These are phyloP conservation scores for Penicillium daleae DNA, from an alignment of 495 filamentous ascomycete genomes.

Conservation along the genomic window DNA sequence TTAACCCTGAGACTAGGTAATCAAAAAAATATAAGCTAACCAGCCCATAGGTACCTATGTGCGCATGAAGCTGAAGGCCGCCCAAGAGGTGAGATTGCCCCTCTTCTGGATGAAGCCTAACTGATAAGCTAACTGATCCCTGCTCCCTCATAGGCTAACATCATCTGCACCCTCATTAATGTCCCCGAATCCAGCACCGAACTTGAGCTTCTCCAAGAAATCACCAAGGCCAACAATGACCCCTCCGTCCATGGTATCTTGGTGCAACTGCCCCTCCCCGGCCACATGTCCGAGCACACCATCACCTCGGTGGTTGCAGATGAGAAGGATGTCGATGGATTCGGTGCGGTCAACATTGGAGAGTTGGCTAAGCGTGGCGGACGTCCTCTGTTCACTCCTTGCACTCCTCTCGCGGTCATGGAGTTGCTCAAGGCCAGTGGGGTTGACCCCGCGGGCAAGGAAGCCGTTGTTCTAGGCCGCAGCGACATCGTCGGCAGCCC, in stretches of 20 bases:
- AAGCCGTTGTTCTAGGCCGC: constrained; percentile 90
- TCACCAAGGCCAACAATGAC: constrained; percentile 85
- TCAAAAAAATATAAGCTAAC: constrained; percentile 27
- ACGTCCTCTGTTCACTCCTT: constrained; percentile 83
- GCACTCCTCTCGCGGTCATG: constrained; percentile 97
- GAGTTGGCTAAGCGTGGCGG: constrained; percentile 95
- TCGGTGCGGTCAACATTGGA: constrained; percentile 90
- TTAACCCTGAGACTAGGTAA: constrained; percentile 3
- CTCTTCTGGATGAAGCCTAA: neutral
- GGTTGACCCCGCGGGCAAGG: constrained; percentile 83
- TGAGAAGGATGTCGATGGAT: constrained; percentile 98
- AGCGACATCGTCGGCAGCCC: constrained; percentile 98
- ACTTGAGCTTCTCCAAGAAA: constrained; percentile 79
- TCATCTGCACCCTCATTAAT: constrained; percentile 81
- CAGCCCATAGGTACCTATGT: constrained; percentile 83
- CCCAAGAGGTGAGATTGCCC: constrained; percentile 70
- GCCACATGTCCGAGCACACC: constrained; percentile 83
- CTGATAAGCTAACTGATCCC: constrained; percentile 17
- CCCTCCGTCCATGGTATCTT: constrained; percentile 86
- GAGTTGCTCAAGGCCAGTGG: constrained; percentile 82
- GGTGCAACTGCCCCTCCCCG: constrained; percentile 88
- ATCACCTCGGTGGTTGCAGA: constrained; percentile 88
- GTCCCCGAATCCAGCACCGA: constrained; percentile 82
- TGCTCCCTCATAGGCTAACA: constrained; percentile 67
- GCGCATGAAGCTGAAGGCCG: constrained; percentile 98